phyloP scores from a whole-genome alignment of 176 grass and related monocot species.

The Cenchrus purpureus region DNA sequence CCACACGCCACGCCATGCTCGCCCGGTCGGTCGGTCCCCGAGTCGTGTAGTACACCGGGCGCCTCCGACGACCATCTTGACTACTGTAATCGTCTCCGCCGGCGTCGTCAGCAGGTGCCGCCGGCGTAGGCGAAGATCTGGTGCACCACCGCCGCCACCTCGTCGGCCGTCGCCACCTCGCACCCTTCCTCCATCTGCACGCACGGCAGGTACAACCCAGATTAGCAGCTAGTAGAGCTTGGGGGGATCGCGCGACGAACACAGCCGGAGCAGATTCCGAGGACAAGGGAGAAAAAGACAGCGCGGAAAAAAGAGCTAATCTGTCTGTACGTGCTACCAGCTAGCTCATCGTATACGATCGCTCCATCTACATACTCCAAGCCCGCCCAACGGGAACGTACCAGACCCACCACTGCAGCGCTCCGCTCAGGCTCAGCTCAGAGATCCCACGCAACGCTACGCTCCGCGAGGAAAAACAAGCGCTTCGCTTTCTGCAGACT shows the following conservation, averaged over 20 bases:
- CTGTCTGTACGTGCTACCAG: neutral
- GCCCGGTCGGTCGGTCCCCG: no score
- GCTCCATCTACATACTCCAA: conserved; percentile 44
- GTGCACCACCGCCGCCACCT: conserved; percentile 87
- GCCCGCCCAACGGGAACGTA: neutral
- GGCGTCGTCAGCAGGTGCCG: conserved; percentile 53
- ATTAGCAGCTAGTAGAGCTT: neutral
- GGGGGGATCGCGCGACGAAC: neutral
- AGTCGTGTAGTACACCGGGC: no score
- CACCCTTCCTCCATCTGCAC: conserved; percentile 94
- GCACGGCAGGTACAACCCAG: neutral
- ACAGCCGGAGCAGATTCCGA: neutral
- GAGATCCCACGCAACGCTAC: conserved; percentile 13
- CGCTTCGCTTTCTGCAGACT: conserved; percentile 20
- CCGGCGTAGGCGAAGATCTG: conserved; percentile 88
- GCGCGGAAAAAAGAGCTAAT: neutral
- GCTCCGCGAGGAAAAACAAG: conserved; percentile 17
- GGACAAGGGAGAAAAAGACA: conserved; percentile 43
- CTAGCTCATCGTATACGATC: conserved; percentile 41
- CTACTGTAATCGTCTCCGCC: no score
- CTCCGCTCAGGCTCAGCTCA: neutral
- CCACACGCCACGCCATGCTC: no score
- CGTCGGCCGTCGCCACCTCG: conserved; percentile 86
- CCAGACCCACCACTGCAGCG: neutral
- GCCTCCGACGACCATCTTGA: no score